Conservation (phyloP, 2,329 filamentous ascomycete genomes). For the Ascosphaera aggregata region DNA sequence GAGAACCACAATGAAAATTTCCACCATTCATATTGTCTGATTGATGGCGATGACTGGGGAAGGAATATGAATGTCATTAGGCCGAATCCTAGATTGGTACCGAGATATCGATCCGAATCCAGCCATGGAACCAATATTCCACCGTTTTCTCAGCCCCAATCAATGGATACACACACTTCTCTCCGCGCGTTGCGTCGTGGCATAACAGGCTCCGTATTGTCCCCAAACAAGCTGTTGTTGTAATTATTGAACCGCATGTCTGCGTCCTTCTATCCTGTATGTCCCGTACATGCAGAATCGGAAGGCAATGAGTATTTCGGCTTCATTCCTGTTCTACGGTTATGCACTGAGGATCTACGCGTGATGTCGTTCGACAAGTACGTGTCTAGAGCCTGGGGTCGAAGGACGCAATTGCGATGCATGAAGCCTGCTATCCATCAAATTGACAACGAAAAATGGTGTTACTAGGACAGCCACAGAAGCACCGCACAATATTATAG, state of each 20-base stretch:
- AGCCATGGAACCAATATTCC: neutral
- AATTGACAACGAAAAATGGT: neutral
- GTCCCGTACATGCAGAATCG: neutral
- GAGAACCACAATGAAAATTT: neutral
- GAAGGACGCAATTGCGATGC: neutral
- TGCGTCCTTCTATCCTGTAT: too few species aligned
- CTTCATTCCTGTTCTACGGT: neutral
- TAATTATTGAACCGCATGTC: neutral
- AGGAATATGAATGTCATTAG: neutral
- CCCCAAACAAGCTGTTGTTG: neutral
- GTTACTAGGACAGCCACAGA: neutral
- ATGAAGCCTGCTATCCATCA: neutral
- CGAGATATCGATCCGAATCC: neutral
- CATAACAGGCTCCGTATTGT: neutral
- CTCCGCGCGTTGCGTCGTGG: neutral
- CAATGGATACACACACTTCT: neutral
- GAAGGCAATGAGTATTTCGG: neutral
- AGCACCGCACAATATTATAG: neutral
- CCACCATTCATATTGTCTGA: neutral
- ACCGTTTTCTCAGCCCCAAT: neutral
- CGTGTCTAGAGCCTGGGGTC: neutral
- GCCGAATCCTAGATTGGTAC: neutral
- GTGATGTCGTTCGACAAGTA: too few species aligned
- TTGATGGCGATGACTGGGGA: neutral
- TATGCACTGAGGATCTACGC: neutral